Conservation (phyloP, 768 basidiomycete species). For the Suillus placidus region DNA sequence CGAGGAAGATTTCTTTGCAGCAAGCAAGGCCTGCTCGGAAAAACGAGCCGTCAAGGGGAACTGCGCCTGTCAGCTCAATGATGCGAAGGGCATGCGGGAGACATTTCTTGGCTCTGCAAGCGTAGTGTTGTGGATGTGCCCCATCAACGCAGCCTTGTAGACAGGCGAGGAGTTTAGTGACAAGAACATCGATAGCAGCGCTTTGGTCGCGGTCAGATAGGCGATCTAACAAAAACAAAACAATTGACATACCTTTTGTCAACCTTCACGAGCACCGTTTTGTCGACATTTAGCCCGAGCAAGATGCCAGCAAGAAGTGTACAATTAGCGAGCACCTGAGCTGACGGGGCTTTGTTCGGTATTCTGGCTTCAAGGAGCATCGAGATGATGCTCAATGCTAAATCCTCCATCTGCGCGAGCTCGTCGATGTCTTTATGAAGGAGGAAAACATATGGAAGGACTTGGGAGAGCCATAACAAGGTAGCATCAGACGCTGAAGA, state of each 20-base stretch:
- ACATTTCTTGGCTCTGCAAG: conserved; percentile 7
- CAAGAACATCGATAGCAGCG: conserved; percentile 4
- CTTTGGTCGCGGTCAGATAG: not conserved
- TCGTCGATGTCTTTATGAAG: conserved; percentile 7
- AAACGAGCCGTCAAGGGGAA: conserved; percentile 6
- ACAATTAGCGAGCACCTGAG: conserved; percentile 15
- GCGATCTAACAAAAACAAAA: not conserved
- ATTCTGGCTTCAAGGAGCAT: conserved; percentile 1
- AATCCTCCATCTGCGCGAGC: conserved; percentile 7
- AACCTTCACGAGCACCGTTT: conserved; percentile 11
- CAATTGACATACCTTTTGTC: conserved; percentile 13
- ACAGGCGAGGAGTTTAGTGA: not conserved
- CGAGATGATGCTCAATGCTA: conserved; percentile 4
- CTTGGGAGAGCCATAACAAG: conserved; percentile 10
- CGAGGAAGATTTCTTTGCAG: conserved; percentile 8
- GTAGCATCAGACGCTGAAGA: conserved; percentile 8
- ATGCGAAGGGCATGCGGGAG: conserved; percentile 6
- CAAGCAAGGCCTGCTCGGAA: conserved; percentile 7
- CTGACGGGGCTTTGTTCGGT: conserved; percentile 1
- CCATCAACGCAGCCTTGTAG: conserved; percentile 4
- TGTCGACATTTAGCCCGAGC: conserved; percentile 11
- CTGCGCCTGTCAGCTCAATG: conserved; percentile 1
- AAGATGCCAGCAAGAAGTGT: conserved; percentile 13
- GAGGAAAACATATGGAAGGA: conserved; percentile 11
- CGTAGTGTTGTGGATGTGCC: conserved; percentile 5